phyloP scores from a whole-genome alignment of 192 early-diverging fungal genomes.

The Mortierella hygrophila region DNA sequence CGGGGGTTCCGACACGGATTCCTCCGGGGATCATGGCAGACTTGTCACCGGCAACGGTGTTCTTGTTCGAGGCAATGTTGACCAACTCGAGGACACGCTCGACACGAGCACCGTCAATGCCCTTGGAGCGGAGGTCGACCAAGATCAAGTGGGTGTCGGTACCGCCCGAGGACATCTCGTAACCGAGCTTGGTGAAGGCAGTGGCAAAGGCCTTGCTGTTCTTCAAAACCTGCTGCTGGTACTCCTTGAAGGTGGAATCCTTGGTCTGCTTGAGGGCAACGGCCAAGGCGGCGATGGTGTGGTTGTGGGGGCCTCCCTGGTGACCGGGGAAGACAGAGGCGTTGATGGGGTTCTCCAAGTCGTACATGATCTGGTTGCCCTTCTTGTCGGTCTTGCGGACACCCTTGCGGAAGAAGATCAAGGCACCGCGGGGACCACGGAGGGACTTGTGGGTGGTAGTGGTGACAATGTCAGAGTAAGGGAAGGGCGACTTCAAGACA shows the following conservation, averaged over 20 bases:
- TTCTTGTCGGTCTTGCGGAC: constrained; percentile 91
- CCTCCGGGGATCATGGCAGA: constrained; percentile 94
- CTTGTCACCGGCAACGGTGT: constrained; percentile 98
- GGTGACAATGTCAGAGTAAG: constrained; percentile 96
- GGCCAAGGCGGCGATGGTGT: constrained; percentile 96
- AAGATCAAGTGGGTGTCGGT: constrained; percentile 97
- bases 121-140: constrained; percentile 85
- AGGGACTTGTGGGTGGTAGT: constrained; percentile 99
- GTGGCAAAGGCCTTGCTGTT: constrained; percentile 93
- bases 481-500: constrained; percentile 90
- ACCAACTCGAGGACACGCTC: constrained; percentile 95
- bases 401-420: constrained; percentile 99
- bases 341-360: constrained; percentile 96
- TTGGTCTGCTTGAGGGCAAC: constrained; percentile 96
- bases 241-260: constrained; percentile 86
- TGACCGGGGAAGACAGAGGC: constrained; percentile 97
- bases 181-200: constrained; percentile 77
- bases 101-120: constrained; percentile 95
- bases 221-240: constrained; percentile 90
- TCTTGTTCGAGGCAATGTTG: constrained; percentile 99
- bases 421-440: constrained; percentile 96
- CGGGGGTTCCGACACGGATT: constrained; percentile 94
- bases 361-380: constrained; percentile 88
- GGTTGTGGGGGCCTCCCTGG: constrained; percentile 99
- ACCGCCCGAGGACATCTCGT: constrained; percentile 90